Evolutionary conservation across 768 basidiomycete species (phyloP), one percentile per base, ranked within the genome.

Genomic region (Pilatotrama ljubarskyi): DNA sequence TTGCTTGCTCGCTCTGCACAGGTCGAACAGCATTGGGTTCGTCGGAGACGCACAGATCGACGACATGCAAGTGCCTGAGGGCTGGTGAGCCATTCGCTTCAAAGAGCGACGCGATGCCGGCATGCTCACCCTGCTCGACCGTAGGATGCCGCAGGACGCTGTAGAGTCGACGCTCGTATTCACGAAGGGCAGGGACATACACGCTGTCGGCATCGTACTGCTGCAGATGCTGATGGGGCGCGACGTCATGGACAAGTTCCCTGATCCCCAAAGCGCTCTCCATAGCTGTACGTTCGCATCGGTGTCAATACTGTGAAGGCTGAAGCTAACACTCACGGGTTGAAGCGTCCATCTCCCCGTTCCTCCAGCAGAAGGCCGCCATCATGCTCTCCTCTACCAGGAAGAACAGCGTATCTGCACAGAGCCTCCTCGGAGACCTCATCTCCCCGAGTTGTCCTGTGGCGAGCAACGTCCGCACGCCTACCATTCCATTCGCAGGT

Each of bases 191-290:
- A 82, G 94, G 26, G 95, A 97, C 67, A 86, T 96, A 10, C 93
- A 95, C 74, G 81, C 84, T 43, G 84, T 86, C 0, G 94, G 91
- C 0, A 81, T 95, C 24, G 80, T 93, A 2, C 75, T 95, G 38
- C 67, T 94, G 51, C 91, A 95, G 73, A 93, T 96, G 91, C 72
- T 96, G 13, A 74, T 87, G n/a, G 95, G 95, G 0, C 73, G 85
- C 51, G 83, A 90, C 63, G 86, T 90, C 9, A 81, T 79, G 55
- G 66, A 72, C 3, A 63, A 78, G 43, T 89, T 78, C 65, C 72
- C 75, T 26, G 82, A 85, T 56, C 79, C 83, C 2, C 80, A 83
- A 15, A 76, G 78, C 24, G 90, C 88, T 3, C 72, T 91, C 8
- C 77, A 79, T 55, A 77, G 77, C 48, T 78, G 89, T 88, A 69